Evolutionary conservation across 116 monocot genomes (phyloP), one percentile per base, ranked within the genome.

Genomic region (Papilionanthe hybrid): DNA sequence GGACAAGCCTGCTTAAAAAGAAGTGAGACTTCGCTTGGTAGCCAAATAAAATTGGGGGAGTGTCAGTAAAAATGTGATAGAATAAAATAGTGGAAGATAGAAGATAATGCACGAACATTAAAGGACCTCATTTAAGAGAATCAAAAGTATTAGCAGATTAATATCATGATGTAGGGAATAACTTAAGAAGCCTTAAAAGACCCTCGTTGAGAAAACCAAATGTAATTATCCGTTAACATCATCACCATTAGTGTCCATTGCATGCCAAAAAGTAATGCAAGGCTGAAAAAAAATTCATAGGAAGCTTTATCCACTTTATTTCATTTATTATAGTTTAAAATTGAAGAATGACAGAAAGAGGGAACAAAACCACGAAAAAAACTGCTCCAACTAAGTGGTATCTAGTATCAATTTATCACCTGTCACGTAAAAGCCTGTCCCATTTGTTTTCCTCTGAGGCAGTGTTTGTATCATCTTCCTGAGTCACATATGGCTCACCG

Each of bases 361-460:
- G 65, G 25, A 9, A 23, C 65, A 65, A 25, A 5, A 15, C 18
- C 28, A 69, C 32, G 10, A 32, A 15, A 15, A 13, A 10, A 69
- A 69, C 32, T 32, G 5, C 12, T 60, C 17, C 15, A 32, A 69
- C 10, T 69, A 5, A 30, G 37, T 15, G 69, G 32, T 30, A 69
- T 30, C 2, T 29, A 30, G 28, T 22, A 69, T 69, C 69, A 81
- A 84, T 30, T 47, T 41, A 19, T 81, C 79, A 98, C 98, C 98
- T 94, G 56, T 87, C 68, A 79, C 95, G 94, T 82, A 98, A 84
- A 75, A 98, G 95, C 63, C 86, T 88, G 67, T 98, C 98, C 98
- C 98, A 98, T 80, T 94, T 93, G 89, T 90, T 93, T 88, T 95
- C 91, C 80, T 93, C 95, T 6, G 79, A 78, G 10, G 47, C 86